These are phyloP conservation scores for Penicillium decumbens DNA, from an alignment of 2,329 filamentous ascomycete genomes.

Conservation along the genomic window DNA sequence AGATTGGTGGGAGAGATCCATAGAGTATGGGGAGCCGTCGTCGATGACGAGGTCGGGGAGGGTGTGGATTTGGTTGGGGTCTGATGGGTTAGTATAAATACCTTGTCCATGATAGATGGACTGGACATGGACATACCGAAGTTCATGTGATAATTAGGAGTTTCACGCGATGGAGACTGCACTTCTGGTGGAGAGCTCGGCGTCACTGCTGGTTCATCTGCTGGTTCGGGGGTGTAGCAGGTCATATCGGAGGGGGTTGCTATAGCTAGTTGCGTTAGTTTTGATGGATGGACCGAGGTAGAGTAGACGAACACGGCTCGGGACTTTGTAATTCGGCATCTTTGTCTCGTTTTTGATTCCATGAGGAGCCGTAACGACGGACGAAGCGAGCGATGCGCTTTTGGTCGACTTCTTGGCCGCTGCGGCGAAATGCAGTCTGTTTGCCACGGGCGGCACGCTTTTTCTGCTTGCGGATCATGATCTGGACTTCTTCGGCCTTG, in stretches of 20 bases:
- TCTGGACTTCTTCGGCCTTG: conserved; percentile 36
- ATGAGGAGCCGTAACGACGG: conserved; percentile 29
- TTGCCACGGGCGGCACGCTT: conserved; percentile 38
- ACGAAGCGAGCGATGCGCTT: conserved; percentile 35
- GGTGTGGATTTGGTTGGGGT: conserved; percentile 25
- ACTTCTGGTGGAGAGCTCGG: conserved; percentile 29
- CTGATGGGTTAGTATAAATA: conserved; percentile 2
- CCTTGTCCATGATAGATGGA: too few relatives aligned
- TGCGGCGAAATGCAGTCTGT: conserved; percentile 34
- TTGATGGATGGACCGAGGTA: not conserved
- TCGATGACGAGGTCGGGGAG: conserved; percentile 27
- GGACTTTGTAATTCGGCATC: conserved; percentile 25
- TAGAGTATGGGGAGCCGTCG: conserved; percentile 21
- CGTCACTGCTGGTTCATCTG: conserved; percentile 25
- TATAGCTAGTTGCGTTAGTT: conserved; percentile 7
- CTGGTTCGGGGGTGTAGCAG: conserved; percentile 35
- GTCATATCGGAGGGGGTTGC: conserved; percentile 38
- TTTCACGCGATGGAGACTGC: conserved; percentile 25
- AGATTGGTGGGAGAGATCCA: conserved; percentile 9
- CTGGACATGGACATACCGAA: conserved; percentile 6
- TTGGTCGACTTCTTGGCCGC: conserved; percentile 32
- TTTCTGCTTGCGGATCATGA: conserved; percentile 38
- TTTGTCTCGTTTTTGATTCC: conserved; percentile 23
- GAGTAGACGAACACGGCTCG: conserved; percentile 28
- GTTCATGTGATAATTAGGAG: conserved; percentile 9